Base-by-base conservation (phyloP, 768 basidiomycete genomes). In the Boletus coccyginus region DNA sequence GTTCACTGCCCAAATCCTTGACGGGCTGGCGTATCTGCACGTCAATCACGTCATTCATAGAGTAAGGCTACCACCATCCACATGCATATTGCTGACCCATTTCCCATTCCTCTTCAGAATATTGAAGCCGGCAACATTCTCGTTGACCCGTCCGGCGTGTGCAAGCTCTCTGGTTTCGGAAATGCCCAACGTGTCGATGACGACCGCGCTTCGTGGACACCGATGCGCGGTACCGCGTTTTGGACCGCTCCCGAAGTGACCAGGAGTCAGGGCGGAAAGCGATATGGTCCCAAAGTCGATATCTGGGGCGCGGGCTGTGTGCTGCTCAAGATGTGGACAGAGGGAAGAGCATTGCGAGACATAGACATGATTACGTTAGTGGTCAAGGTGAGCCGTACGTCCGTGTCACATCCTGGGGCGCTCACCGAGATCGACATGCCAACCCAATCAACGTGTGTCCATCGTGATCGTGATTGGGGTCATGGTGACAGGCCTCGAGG, bases 231-330 rank as follows among this genome's bases (percentile, higher is more conserved):
- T n/a, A 92, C 91, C 17, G 87, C 96, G 35, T 96, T 94, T 70
- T 97, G 94, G 94, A 96, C 96, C 91, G 94, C 93, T 13, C 93
- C 94, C 0, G 94, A 92, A 74, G 88, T 94, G 52, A 81, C 91
- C 60, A 85, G 90, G 55, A 84, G 87, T 27, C 83, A 86, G 66
- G 84, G 84, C 72, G 50, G 54, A 13, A 86, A 87, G 62, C 92
- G 91, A 0, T 98, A 98, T 70, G 93, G 90, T 65, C 89, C 88
- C 69, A 98, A 98, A 75, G 86, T 95, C 46, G 94, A 98, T 68
- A 93, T 98, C 60, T 98, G 95, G 95, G 91, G 90, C 70, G 81
- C 94, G 3, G 95, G 95, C 2, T 98, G 95, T 74, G 90, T 98
- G 9, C 88, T 94, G 11, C 78, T 96, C 59, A 94, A 95, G 73